Conservation (phyloP, 106 monocot genomes). For the Gastrodia elata region DNA sequence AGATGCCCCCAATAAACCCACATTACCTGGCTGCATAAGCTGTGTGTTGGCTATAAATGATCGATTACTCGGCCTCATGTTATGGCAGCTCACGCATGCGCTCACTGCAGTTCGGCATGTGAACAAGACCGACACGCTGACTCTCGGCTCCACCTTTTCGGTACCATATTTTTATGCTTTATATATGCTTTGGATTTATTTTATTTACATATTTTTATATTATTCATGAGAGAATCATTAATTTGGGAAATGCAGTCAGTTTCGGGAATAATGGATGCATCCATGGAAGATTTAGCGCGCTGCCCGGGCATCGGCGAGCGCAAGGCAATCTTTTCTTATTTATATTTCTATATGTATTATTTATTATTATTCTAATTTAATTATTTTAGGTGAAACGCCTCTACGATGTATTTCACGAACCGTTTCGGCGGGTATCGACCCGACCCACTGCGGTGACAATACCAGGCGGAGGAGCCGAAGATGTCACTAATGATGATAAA, state of each 20-base stretch:
- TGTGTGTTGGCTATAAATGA: too few relatives aligned
- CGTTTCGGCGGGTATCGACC: constrained; percentile 53
- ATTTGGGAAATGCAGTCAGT: constrained; percentile 60
- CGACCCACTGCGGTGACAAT: constrained; percentile 21
- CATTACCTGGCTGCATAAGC: too few relatives aligned
- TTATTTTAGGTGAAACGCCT: constrained; percentile 64
- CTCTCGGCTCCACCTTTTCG: constrained; percentile 86
- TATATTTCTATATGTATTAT: background rate
- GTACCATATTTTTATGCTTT: constrained; percentile 20
- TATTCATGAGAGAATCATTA: too few relatives aligned
- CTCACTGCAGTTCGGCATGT: constrained; percentile 80
- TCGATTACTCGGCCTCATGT: too few relatives aligned
- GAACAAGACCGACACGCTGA: constrained; percentile 81
- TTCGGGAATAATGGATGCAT: constrained; percentile 78
- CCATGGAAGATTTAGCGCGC: constrained; percentile 92
- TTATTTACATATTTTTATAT: too few relatives aligned
- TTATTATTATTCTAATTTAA: too few relatives aligned
- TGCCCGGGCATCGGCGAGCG: constrained; percentile 94
- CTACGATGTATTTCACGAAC: constrained; percentile 86
- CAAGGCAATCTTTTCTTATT: constrained; percentile 42
- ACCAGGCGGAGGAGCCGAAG: too few relatives aligned
- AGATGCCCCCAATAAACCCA: too few relatives aligned
- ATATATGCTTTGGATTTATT: too few relatives aligned
- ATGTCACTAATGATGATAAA: constrained; percentile 8
- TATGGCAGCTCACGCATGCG: constrained; percentile 79